A percentile compares a stretch with the other conserved stretches of the same genome.
phyloP scores from a whole-genome alignment of 306 rosid genomes.

The Cyamopsis tetragonoloba region DNA sequence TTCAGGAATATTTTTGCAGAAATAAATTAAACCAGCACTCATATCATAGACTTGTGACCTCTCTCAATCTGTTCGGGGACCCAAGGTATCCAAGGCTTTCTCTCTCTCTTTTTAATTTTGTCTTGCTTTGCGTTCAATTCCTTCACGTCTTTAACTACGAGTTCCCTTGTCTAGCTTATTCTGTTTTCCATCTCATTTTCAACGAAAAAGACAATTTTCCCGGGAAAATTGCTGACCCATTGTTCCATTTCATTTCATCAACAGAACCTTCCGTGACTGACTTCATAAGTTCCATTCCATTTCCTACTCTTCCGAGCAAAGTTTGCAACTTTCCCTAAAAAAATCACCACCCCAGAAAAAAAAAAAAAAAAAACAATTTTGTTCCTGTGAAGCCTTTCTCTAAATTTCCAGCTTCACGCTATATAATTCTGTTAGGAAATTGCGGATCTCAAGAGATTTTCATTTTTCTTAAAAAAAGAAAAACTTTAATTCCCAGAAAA shows the following conservation, averaged over 20 bases:
- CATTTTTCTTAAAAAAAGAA: too few relatives aligned
- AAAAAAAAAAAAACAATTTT: too few relatives aligned
- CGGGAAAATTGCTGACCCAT: neutral
- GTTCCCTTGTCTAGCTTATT: neutral
- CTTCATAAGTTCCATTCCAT: neutral
- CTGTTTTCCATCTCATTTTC: neutral
- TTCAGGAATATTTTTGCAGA: neutral
- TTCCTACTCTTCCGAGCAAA: too few relatives aligned
- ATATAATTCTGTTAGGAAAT: too few relatives aligned
- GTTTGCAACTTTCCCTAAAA: too few relatives aligned
- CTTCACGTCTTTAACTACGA: neutral
- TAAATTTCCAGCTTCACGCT: too few relatives aligned
- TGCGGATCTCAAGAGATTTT: too few relatives aligned
- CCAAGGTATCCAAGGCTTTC: conserved; percentile 29
- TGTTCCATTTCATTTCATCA: too few relatives aligned
- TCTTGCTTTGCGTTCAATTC: neutral
- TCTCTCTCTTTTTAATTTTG: neutral
- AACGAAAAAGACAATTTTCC: neutral
- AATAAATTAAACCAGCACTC: neutral
- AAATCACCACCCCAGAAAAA: too few relatives aligned
- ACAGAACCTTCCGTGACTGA: too few relatives aligned
- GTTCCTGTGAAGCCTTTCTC: neutral
- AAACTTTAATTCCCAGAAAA: too few relatives aligned
- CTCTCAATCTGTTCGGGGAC: conserved; percentile 21
- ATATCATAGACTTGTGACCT: neutral